These are phyloP conservation scores for Zygosaccharomyces bailii DNA, from an alignment of 805 yeast species.

Conservation along the genomic window DNA sequence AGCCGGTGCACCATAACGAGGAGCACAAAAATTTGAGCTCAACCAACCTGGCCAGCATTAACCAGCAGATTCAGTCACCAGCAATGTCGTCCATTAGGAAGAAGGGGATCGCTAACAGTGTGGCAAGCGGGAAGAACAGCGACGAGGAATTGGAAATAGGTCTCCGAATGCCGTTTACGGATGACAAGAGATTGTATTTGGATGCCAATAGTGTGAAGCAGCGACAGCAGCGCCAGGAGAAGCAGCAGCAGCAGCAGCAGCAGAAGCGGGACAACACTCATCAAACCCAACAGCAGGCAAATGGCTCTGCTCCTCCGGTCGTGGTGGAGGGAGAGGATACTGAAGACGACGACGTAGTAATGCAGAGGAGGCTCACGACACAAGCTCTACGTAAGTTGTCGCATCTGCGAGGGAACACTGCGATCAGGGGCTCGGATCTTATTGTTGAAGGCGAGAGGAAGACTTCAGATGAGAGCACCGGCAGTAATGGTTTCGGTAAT, in stretches of 20 bases:
- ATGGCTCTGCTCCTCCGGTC: constrained; percentile 3
- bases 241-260: constrained; percentile 1
- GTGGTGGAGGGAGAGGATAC: constrained; percentile 24
- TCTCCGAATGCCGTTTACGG: constrained; percentile 36
- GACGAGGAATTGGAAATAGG: constrained; percentile 25
- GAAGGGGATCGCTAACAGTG: constrained; percentile 30
- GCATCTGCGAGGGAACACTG: constrained; percentile 21
- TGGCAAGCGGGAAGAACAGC: constrained; percentile 23
- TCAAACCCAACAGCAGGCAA: neutral
- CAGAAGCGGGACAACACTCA: constrained; percentile 1
- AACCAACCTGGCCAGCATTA: constrained; percentile 30
- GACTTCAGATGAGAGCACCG: constrained; percentile 4
- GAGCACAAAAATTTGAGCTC: constrained; percentile 7
- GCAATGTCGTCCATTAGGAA: constrained; percentile 39
- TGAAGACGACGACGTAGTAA: constrained; percentile 27
- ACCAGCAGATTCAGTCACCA: constrained; percentile 42
- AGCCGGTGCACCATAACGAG: constrained; percentile 10
- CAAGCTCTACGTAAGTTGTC: constrained; percentile 40
- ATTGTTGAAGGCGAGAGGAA: constrained; percentile 4
- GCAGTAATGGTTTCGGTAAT: neutral
- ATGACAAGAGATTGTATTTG: constrained; percentile 26
- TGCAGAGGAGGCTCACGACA: constrained; percentile 38
- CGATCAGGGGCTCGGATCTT: neutral
- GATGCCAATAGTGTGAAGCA: constrained; percentile 10
- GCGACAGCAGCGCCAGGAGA: constrained; percentile 6